Evolutionary conservation across 73 alveolate genomes (phyloP).

Genomic region (Tetrahymena malaccensis): DNA sequence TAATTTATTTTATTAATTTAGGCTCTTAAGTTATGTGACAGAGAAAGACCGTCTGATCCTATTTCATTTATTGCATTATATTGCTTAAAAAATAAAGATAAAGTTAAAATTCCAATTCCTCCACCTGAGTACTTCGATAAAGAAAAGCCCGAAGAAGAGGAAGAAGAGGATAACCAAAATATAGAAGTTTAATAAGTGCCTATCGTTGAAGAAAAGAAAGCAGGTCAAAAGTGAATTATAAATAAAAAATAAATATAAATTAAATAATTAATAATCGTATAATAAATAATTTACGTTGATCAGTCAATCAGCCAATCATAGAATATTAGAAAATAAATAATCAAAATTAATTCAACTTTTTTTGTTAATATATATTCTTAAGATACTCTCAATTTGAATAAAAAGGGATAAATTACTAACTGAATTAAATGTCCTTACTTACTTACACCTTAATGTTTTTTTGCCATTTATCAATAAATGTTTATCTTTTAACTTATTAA

Average conservation of each 20-base stretch:
- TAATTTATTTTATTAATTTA: background rate
- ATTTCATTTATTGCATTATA: slow-evolving; percentile 69
- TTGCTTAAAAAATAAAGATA: slow-evolving; percentile 69
- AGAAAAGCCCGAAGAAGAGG: background rate
- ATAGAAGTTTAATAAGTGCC: background rate
- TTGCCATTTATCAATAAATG: too few species aligned
- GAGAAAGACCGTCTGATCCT: slow-evolving; percentile 81
- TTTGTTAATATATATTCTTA: too few species aligned
- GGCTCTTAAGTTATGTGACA: slow-evolving; percentile 58
- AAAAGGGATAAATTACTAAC: too few species aligned
- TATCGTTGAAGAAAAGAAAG: background rate
- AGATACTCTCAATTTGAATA: too few species aligned
- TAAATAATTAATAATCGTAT: too few species aligned
- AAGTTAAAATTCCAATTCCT: slow-evolving; percentile 56
- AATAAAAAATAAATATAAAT: background rate
- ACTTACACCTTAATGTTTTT: too few species aligned
- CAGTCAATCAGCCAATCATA: too few species aligned
- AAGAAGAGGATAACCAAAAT: background rate
- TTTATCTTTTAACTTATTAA: too few species aligned
- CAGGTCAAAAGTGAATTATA: background rate
- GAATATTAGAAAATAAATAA: too few species aligned
- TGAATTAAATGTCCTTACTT: too few species aligned
- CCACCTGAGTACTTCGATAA: slow-evolving; percentile 6
- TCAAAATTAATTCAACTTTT: too few species aligned
- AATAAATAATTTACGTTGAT: too few species aligned